These are phyloP conservation scores for Colletotrichum paranaense DNA, from an alignment of 2,329 filamentous ascomycete genomes.

Conservation along the genomic window DNA sequence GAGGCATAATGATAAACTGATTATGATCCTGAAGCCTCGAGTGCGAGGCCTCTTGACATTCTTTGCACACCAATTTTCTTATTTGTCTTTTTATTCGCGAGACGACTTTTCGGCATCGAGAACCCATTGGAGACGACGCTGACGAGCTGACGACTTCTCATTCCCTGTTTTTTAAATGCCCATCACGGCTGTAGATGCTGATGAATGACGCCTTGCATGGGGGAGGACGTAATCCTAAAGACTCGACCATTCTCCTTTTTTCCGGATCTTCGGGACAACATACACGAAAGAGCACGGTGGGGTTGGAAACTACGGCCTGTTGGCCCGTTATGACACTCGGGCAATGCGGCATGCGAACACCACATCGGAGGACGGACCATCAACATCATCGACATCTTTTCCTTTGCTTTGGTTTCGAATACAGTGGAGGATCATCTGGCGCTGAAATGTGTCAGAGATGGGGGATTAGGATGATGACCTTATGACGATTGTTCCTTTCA, in stretches of 20 bases:
- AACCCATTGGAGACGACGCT: conserved; percentile 44
- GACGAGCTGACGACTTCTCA: conserved; percentile 51
- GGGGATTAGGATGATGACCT: conserved; percentile 44
- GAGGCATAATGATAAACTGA: conserved; percentile 29
- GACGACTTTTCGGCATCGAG: conserved; percentile 42
- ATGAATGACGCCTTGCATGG: conserved; percentile 58
- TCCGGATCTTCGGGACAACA: conserved; percentile 23
- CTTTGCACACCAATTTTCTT: conserved; percentile 32
- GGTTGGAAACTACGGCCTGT: background rate
- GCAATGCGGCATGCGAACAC: conserved; percentile 3
- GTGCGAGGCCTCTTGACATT: conserved; percentile 24
- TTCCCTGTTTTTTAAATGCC: conserved; percentile 47
- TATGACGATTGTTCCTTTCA: conserved; percentile 42
- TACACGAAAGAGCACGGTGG: conserved; percentile 31
- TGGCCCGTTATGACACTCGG: conserved; percentile 34
- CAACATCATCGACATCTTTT: conserved; percentile 31
- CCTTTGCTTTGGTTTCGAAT: conserved; percentile 30
- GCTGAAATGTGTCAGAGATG: conserved; percentile 36
- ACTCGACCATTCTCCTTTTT: conserved; percentile 32
- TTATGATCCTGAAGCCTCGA: conserved; percentile 20
- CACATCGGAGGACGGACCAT: conserved; percentile 15
- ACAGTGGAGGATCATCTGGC: conserved; percentile 20
- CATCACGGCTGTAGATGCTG: conserved; percentile 54
- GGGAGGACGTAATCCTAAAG: conserved; percentile 41
- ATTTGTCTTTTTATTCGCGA: conserved; percentile 44